Percentiles rank a stretch among this genome's conserved stretches.
phyloP scores from a whole-genome alignment of 2,329 filamentous ascomycete species.

The Calonectria pseudoturangicola region DNA sequence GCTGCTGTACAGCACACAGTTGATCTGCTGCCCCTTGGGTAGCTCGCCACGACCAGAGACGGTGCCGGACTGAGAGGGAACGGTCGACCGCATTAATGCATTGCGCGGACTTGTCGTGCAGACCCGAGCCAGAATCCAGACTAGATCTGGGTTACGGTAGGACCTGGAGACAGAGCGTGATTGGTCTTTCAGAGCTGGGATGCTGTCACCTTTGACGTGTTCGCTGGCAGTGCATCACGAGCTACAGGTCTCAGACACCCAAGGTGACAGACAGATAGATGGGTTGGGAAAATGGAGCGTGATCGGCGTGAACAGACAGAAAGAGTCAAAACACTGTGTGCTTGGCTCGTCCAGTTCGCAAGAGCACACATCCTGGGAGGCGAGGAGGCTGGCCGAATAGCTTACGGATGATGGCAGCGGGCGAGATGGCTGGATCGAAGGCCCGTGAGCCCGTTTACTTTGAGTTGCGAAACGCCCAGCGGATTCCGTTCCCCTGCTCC shows the following conservation, averaged over 20 bases:
- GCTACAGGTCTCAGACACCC: slow-evolving; percentile 51
- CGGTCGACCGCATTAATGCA: slow-evolving; percentile 46
- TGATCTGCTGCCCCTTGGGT: slow-evolving; percentile 19
- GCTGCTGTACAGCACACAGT: slow-evolving; percentile 27
- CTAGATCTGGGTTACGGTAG: slow-evolving; percentile 42
- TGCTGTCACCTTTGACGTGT: slow-evolving; percentile 51
- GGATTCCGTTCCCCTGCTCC: slow-evolving; percentile 37
- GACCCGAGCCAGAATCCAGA: slow-evolving; percentile 49
- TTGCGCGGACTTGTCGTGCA: slow-evolving; percentile 51
- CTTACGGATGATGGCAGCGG: slow-evolving; percentile 21
- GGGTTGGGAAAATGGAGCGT: slow-evolving; percentile 45
- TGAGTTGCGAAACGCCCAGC: slow-evolving; percentile 45
- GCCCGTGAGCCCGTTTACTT: slow-evolving; percentile 46
- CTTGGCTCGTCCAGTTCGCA: slow-evolving; percentile 1
- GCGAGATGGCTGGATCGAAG: slow-evolving; percentile 44
- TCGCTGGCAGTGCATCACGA: slow-evolving; percentile 57
- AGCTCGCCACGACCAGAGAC: slow-evolving; percentile 32
- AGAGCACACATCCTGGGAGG: slow-evolving; percentile 12
- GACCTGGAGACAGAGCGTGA: slow-evolving; percentile 34
- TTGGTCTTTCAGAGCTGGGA: slow-evolving; percentile 45
- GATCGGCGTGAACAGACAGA: slow-evolving; percentile 50
- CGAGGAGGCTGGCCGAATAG: slow-evolving; percentile 17
- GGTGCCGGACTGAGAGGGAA: slow-evolving; percentile 42
- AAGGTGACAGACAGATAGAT: slow-evolving; percentile 45
- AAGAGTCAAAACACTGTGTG: slow-evolving; percentile 28